Percentiles rank a stretch among this genome's conserved stretches.
Conservation (phyloP, 192 early-diverging fungal species). For the Rhizoclosmatium globosum region DNA sequence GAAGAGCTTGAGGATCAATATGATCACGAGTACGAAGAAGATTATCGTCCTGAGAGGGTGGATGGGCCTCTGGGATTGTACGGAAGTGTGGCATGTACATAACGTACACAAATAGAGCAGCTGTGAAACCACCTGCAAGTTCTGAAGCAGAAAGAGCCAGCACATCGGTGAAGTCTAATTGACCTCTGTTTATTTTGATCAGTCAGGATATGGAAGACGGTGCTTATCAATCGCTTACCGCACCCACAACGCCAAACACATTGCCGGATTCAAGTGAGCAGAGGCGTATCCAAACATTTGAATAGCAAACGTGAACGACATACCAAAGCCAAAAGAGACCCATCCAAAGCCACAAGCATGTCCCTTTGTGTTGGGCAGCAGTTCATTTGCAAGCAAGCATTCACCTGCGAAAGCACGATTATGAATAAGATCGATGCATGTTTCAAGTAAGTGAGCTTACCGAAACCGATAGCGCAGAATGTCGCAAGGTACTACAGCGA, state of each 20-base stretch:
- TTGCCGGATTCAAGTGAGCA: constrained; percentile 43
- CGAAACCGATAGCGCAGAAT: constrained; percentile 29
- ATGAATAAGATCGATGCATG: not conserved
- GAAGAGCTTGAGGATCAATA: constrained; percentile 34
- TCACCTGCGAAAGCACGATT: constrained; percentile 21
- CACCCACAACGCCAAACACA: constrained; percentile 31
- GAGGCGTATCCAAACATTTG: constrained; percentile 42
- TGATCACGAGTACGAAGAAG: constrained; percentile 35
- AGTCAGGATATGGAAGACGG: not conserved
- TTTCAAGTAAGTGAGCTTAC: not conserved
- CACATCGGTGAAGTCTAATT: constrained; percentile 28
- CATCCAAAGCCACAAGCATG: constrained; percentile 43
- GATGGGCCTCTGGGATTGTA: constrained; percentile 29
- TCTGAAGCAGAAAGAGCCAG: constrained; percentile 33
- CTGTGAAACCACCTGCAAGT: constrained; percentile 39
- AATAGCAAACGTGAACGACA: constrained; percentile 39
- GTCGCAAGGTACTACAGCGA: constrained; percentile 35
- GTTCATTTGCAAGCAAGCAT: constrained; percentile 40
- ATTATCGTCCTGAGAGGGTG: constrained; percentile 2
- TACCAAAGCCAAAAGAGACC: constrained; percentile 37
- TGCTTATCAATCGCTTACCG: not conserved
- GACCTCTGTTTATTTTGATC: not conserved
- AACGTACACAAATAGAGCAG: constrained; percentile 30
- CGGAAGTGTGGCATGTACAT: constrained; percentile 43
- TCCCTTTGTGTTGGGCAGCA: constrained; percentile 42